A percentile compares a stretch with the other conserved stretches of the same genome.
phyloP scores from a whole-genome alignment of 257 asterid genomes.

The Buddleja alternifolia region DNA sequence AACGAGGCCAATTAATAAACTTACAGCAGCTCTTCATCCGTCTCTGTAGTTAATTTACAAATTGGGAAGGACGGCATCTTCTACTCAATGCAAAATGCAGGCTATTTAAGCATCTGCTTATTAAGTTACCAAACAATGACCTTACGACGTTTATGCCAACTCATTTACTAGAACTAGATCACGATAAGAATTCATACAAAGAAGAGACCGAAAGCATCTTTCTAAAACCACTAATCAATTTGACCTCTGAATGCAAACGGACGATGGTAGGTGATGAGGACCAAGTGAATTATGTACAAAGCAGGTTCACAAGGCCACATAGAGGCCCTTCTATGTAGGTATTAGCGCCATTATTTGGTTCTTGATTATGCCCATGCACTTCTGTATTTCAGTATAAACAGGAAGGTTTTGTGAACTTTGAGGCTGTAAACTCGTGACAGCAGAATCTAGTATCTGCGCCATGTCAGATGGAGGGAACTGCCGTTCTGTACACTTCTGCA shows the following conservation, averaged over 20 bases:
- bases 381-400: constrained; percentile 80
- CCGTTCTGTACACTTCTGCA: constrained; percentile 94
- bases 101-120: constrained; percentile 29
- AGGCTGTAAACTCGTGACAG: constrained; percentile 79
- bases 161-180: constrained; percentile 28
- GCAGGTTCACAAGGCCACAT: constrained; percentile 30
- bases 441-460: constrained; percentile 90
- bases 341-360: constrained; percentile 92
- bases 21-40: constrained; percentile 29
- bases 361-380: constrained; percentile 93
- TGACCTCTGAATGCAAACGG: constrained; percentile 14
- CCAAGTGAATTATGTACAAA: constrained; percentile 43
- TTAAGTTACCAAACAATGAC: constrained; percentile 14
- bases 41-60: constrained; percentile 37
- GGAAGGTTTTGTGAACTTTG: constrained; percentile 79
- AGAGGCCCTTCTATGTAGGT: constrained; percentile 56
- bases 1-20: constrained; percentile 19
- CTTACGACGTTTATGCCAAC: constrained; percentile 29
- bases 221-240: constrained; percentile 24
- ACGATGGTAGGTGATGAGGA: neutral
- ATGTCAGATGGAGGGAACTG: constrained; percentile 92
- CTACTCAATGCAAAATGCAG: constrained; percentile 28
- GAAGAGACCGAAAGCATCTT: constrained; percentile 16
- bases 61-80: constrained; percentile 3
- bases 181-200: constrained; percentile 8